These are phyloP conservation scores for Xylaria bambusicola DNA, from an alignment of 495 filamentous ascomycete genomes.

Conservation along the genomic window DNA sequence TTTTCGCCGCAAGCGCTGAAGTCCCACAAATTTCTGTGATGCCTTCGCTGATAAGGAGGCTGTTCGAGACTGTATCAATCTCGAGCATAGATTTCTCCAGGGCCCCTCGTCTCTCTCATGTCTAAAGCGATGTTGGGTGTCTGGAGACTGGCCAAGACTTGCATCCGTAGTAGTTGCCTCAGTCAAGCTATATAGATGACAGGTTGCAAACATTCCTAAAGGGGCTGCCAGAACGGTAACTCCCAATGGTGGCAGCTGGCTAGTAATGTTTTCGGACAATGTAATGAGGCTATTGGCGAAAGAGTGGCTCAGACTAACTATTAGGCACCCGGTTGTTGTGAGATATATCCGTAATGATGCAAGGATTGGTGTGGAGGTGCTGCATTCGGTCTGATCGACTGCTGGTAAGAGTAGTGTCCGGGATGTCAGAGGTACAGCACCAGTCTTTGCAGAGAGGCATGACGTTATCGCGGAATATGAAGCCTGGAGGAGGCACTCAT, in stretches of 20 bases:
- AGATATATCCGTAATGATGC: constrained; percentile 51
- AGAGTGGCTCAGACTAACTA: constrained; percentile 46
- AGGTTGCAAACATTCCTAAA: constrained; percentile 47
- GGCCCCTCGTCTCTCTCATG: constrained; percentile 41
- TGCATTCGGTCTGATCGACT: constrained; percentile 25
- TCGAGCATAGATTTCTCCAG: constrained; percentile 45
- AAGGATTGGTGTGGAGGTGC: constrained; percentile 33
- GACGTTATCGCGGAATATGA: constrained; percentile 46
- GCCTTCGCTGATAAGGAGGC: constrained; percentile 36
- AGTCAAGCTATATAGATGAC: constrained; percentile 30
- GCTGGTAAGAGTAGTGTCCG: constrained; percentile 42
- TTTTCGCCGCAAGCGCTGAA: constrained; percentile 36
- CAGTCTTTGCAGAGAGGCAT: constrained; percentile 41
- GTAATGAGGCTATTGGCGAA: constrained; percentile 40
- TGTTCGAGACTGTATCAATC: constrained; percentile 44
- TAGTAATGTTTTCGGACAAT: constrained; percentile 39
- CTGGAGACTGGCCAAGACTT: constrained; percentile 47
- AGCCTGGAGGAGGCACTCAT: constrained; percentile 50
- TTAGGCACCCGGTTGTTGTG: constrained; percentile 49
- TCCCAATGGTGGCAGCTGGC: constrained; percentile 36
- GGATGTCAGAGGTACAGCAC: constrained; percentile 46
- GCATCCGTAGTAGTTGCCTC: constrained; percentile 26
- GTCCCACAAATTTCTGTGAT: constrained; percentile 27
- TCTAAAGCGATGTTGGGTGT: constrained; percentile 43
- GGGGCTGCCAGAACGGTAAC: constrained; percentile 47